Evolutionary conservation across 1,284 basidiomycete species (phyloP).

Genomic region (Mycosarcoma mackinlayi): DNA sequence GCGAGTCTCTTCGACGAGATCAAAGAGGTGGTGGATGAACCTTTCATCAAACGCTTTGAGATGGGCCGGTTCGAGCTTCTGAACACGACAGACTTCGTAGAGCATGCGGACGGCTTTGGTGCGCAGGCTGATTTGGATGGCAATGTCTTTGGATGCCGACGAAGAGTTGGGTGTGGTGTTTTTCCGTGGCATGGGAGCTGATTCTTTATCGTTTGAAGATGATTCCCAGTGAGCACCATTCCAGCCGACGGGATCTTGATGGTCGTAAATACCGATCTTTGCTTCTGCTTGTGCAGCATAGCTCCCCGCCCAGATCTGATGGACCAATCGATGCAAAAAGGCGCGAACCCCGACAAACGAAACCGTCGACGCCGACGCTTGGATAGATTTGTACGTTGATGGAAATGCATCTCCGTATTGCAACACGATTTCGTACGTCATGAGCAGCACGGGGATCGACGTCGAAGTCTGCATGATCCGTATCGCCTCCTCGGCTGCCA

Average conservation of each 20-base stretch:
- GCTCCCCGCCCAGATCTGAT: constrained; percentile 67
- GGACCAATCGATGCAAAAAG: constrained; percentile 59
- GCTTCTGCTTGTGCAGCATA: constrained; percentile 63
- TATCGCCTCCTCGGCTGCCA: constrained; percentile 44
- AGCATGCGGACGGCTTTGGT: constrained; percentile 69
- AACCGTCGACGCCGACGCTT: constrained; percentile 29
- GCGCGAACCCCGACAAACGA: constrained; percentile 44
- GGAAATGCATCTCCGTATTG: constrained; percentile 74
- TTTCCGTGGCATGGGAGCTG: too few relatives aligned
- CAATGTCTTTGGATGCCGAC: constrained; percentile 34
- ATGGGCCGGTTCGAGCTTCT: constrained; percentile 53
- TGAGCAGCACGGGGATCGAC: constrained; percentile 85
- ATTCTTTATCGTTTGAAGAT: too few relatives aligned
- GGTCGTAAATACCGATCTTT: constrained; percentile 39
- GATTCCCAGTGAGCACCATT: constrained; percentile 25
- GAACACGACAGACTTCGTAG: constrained; percentile 58
- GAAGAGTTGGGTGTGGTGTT: constrained; percentile 13
- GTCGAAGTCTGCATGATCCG: constrained; percentile 70
- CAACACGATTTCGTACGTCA: constrained; percentile 82
- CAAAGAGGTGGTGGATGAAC: constrained; percentile 91
- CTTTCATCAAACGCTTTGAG: constrained; percentile 73
- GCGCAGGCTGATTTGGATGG: constrained; percentile 55
- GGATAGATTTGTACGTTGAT: constrained; percentile 43
- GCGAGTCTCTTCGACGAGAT: constrained; percentile 91
- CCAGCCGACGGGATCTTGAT: constrained; percentile 9